A percentile compares a stretch with the other conserved stretches of the same genome.
Conservation (phyloP, 306 rosid genomes). For the Castanea mollissima region DNA sequence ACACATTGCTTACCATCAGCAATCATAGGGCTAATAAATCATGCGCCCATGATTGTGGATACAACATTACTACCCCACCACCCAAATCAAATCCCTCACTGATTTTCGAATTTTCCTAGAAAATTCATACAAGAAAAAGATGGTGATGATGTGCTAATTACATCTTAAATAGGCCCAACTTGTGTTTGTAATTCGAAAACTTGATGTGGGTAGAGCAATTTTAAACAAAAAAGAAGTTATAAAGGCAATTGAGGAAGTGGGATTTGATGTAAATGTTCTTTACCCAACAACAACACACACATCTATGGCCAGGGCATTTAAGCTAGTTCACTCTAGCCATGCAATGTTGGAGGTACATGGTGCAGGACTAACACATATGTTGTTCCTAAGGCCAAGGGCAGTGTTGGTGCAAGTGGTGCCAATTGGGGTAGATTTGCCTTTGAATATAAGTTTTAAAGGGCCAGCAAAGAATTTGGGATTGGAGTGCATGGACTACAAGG, state of each 20-base stretch:
- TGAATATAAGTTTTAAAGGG: constrained; percentile 24
- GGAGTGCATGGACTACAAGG: constrained; percentile 35
- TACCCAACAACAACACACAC: constrained; percentile 19
- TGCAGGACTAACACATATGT: constrained; percentile 40
- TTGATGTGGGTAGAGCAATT: constrained; percentile 20
- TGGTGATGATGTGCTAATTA: neutral
- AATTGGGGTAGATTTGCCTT: constrained; percentile 35
- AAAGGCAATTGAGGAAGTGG: constrained; percentile 15
- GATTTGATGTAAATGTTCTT: constrained; percentile 40
- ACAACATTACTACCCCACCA: constrained; percentile 20
- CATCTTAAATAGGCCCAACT: constrained; percentile 15
- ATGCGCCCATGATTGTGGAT: constrained; percentile 38
- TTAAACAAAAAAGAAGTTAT: constrained; percentile 24
- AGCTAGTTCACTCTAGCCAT: constrained; percentile 29
- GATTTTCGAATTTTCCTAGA: constrained; percentile 29
- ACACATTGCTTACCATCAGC: constrained; percentile 46
- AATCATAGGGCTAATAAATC: constrained; percentile 36
- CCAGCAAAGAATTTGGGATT: constrained; percentile 20
- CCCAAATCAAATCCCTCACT: constrained; percentile 23
- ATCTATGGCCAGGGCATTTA: constrained; percentile 4
- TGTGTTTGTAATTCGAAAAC: constrained; percentile 8
- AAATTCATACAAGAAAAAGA: constrained; percentile 1
- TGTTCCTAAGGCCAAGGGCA: constrained; percentile 35
- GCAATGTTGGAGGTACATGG: constrained; percentile 56
- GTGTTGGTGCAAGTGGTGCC: constrained; percentile 53